Evolutionary conservation across 31 red algal species (phyloP), one percentile per base, ranked within the genome.

Genomic region (Porphyra umbilicalis): DNA sequence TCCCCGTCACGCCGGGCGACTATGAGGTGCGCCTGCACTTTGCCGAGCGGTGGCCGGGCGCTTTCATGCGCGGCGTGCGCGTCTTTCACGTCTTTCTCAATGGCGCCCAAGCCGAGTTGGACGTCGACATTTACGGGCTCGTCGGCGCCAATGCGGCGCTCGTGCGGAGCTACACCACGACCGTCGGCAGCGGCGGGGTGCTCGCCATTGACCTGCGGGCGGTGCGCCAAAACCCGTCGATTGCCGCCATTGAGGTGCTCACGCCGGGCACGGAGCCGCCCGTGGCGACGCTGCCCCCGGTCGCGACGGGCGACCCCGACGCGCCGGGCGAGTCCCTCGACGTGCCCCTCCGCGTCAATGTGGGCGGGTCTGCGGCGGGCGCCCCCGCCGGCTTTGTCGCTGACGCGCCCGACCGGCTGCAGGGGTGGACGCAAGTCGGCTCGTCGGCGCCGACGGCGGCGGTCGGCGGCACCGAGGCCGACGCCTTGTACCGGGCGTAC

Each of bases 261-360:
- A 29, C 30, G 57, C 57, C 57, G 2, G 57, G 57, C 10, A 29
- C 57, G 25, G 57, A 71, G 57, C 57, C 57, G 20, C 57, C 57
- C 25, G 25, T 71, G 57, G 25, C 57, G 25, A 20, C 57, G 25
- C 57, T 71, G 3, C 57, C 57, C 4, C 57, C 57, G 25, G 16
- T 7, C 2, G 13, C 57, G 57, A n/a, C 57, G 20, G 30, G 25
- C 25, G 57, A 29, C 30, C 57, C 57, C 25, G 7, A 18, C 57
- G 57, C 25, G 25, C 57, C 57, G 4, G 57, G 30, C 25, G 57
- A 71, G 6, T 4, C 25, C 11, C 25, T 29, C 25, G 30, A 18
- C 25, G 25, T 71, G 57, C 57, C 57, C 80, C 86, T 38, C 80
- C 90, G 90, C 30, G 79, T 92, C 36, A 92, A 92, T 80, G 75